phyloP scores from a whole-genome alignment of 192 early-diverging fungal genomes.

The Backusella macrospora region DNA sequence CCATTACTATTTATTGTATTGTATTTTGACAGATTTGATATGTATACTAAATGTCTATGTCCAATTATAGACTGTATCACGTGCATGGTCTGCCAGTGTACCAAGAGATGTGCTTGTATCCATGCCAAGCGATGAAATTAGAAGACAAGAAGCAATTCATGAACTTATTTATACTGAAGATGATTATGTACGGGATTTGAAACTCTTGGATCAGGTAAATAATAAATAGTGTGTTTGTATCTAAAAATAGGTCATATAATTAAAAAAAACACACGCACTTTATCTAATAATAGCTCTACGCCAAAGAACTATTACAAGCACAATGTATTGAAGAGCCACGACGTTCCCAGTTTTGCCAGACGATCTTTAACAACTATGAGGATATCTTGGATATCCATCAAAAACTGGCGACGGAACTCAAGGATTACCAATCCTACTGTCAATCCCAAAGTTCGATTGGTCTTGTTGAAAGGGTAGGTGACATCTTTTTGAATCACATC shows the following conservation, averaged over 20 bases:
- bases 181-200: constrained; percentile 92
- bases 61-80: constrained; percentile 28
- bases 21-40: not conserved
- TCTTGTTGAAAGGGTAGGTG: constrained; percentile 81
- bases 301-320: constrained; percentile 52
- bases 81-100: constrained; percentile 76
- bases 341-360: constrained; percentile 60
- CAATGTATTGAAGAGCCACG: constrained; percentile 30
- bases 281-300: constrained; percentile 33
- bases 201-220: constrained; percentile 75
- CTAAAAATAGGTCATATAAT: constrained; percentile 21
- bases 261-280: constrained; percentile 38
- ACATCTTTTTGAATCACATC: constrained; percentile 73
- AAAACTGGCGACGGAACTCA: constrained; percentile 54
- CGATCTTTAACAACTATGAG: constrained; percentile 73
- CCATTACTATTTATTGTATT: not conserved
- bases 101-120: constrained; percentile 69
- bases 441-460: constrained; percentile 64
- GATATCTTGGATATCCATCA: constrained; percentile 61
- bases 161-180: constrained; percentile 90
- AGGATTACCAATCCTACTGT: constrained; percentile 54
- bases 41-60: not conserved
- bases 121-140: constrained; percentile 69
- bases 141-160: constrained; percentile 93
- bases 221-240: constrained; percentile 1